phyloP scores from a whole-genome alignment of 202 grass and related monocot genomes.

The Musa balbisiana region DNA sequence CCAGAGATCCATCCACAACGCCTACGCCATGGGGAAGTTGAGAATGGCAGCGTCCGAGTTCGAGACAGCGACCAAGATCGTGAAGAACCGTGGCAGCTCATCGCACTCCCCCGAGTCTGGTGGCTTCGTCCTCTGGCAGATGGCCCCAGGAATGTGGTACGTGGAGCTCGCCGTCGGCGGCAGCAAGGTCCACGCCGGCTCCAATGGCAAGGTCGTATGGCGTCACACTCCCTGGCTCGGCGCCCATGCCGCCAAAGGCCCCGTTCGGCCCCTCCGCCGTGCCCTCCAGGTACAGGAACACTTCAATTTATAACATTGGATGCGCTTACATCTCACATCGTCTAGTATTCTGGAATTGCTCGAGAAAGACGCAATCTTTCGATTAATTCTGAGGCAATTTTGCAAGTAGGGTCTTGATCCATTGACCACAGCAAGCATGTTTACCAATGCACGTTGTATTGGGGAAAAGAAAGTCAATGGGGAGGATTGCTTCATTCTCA shows the following conservation, averaged over 20 bases:
- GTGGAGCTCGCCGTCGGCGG: conserved; percentile 3
- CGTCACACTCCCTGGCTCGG: conserved; percentile 7
- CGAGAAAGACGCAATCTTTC: not conserved
- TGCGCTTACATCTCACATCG: not conserved
- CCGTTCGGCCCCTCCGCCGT: not conserved
- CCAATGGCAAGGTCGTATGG: conserved; percentile 5
- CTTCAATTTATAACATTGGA: not conserved
- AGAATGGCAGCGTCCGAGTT: not conserved
- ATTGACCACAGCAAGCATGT: conserved; percentile 4
- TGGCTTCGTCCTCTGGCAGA: conserved; percentile 12
- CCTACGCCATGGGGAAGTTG: conserved; percentile 9
- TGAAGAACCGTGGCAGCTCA: not conserved
- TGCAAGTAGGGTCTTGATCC: conserved; percentile 6
- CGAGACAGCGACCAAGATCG: not conserved
- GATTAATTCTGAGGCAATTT: not conserved
- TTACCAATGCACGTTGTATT: conserved; percentile 7
- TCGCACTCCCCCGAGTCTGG: not conserved
- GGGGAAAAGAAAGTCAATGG: conserved; percentile 6
- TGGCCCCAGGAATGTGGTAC: conserved; percentile 5
- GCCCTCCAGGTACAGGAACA: not conserved
- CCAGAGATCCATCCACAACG: conserved; percentile 8
- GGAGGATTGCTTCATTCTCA: conserved; percentile 10
- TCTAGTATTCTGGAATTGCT: not conserved
- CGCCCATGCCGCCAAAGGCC: conserved; percentile 6
- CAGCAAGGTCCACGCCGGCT: conserved; percentile 7